These are phyloP conservation scores for Globisporangium solare DNA, from an alignment of 352 stramenopile genomes.

Conservation along the genomic window DNA sequence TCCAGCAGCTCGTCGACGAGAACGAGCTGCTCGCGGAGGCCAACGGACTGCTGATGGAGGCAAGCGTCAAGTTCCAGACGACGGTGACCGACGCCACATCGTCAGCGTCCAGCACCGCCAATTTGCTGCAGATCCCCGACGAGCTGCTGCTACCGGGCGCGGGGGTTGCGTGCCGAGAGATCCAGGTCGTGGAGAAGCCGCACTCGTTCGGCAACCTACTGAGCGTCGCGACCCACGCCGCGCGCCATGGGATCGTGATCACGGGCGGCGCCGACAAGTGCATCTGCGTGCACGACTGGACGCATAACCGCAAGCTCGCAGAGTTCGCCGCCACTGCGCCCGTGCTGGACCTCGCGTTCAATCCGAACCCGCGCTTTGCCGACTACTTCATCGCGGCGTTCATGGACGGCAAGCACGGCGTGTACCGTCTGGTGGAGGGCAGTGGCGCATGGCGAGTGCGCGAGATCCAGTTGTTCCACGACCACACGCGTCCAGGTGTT, in stretches of 20 bases:
- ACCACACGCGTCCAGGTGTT: slow-evolving; percentile 65
- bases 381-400: slow-evolving; percentile 57
- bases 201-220: slow-evolving; percentile 70
- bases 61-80: slow-evolving; percentile 28
- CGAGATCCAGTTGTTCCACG: slow-evolving; percentile 45
- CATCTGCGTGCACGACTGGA: slow-evolving; percentile 69
- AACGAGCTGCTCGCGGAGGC: slow-evolving; percentile 70
- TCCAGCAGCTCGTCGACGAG: slow-evolving; percentile 62
- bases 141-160: slow-evolving; percentile 59
- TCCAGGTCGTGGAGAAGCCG: slow-evolving; percentile 36
- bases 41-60: slow-evolving; percentile 63
- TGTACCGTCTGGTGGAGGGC: slow-evolving; percentile 38
- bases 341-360: slow-evolving; percentile 60
- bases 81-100: neutral
- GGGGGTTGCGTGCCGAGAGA: slow-evolving; percentile 22
- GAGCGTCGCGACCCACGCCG: slow-evolving; percentile 43
- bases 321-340: slow-evolving; percentile 29
- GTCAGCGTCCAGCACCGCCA: neutral
- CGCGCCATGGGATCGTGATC: slow-evolving; percentile 35
- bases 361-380: slow-evolving; percentile 30
- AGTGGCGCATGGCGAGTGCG: slow-evolving; percentile 29
- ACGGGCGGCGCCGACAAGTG: slow-evolving; percentile 74
- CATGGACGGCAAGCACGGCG: slow-evolving; percentile 68
- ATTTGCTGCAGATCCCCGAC: slow-evolving; percentile 50
- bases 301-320: slow-evolving; percentile 36